These are phyloP conservation scores for Didymella exigua DNA, from an alignment of 2,329 filamentous ascomycete genomes.

Conservation along the genomic window DNA sequence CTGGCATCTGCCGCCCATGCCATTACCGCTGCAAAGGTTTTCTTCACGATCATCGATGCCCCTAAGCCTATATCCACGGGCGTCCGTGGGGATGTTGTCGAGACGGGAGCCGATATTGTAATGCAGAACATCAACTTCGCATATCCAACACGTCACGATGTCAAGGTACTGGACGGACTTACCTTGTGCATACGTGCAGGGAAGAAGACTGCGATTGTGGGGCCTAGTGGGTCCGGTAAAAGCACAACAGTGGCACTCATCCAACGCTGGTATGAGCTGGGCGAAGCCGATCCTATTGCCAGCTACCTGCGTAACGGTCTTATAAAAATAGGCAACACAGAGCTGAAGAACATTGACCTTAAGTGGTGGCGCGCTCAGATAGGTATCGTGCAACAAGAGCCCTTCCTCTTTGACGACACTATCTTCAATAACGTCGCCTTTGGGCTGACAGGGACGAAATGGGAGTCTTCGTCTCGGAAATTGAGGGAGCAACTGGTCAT, in stretches of 20 bases:
- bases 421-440: constrained; percentile 89
- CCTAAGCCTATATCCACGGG: constrained; percentile 23
- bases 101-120: constrained; percentile 30
- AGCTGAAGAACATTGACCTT: constrained; percentile 79
- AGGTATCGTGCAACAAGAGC: constrained; percentile 88
- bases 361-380: constrained; percentile 90
- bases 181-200: constrained; percentile 78
- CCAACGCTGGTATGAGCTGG: constrained; percentile 78
- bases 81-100: constrained; percentile 17
- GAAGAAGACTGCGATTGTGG: constrained; percentile 91
- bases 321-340: constrained; percentile 42
- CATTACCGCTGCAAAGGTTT: constrained; percentile 25
- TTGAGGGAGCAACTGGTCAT: constrained; percentile 69
- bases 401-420: constrained; percentile 83
- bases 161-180: constrained; percentile 82
- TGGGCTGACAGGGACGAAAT: constrained; percentile 73
- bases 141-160: constrained; percentile 67
- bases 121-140: constrained; percentile 27
- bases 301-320: constrained; percentile 29
- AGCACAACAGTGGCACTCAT: constrained; percentile 90
- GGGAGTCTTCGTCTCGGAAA: constrained; percentile 51
- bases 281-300: constrained; percentile 18
- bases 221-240: constrained; percentile 90
- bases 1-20: constrained; percentile 25
- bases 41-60: constrained; percentile 35